Evolutionary conservation across 148 eudicot genomes (phyloP), one percentile per base, ranked within the genome.

Genomic region (Arbutus unedo): DNA sequence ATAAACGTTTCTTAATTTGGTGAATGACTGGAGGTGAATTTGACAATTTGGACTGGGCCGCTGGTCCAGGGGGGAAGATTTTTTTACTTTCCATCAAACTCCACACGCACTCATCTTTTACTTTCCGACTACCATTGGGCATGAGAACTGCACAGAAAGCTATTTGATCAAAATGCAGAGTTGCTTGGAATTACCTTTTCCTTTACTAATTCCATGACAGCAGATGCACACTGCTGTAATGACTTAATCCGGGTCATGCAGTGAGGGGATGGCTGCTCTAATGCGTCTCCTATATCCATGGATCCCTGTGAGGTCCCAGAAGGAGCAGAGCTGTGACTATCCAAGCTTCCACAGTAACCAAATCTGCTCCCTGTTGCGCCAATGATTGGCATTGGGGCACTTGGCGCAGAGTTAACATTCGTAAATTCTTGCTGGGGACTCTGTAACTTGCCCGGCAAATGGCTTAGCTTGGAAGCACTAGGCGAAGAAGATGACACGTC

Each of bases 141-240:
- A 41, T 23, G n/a, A 15, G 19, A 79, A 67, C 59, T 66, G 47
- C 38, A 56, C 41, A 55, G 8, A 14, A 49, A 71, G 14, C 6
- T 50, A 53, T 44, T 15, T 18, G 44, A 23, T 70, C 47, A 9
- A 38, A 53, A 66, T 59, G 70, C 48, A 45, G 8, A 70, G 44
- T 79, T 71, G 45, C 44, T 68, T 31, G 49, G 64, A 74, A 23
- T 81, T 88, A 96, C 98, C 96, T 92, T 96, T 59, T 90, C 91
- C 67, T 88, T 92, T 57, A 92, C 90, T 89, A 96, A 82, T 83
- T 96, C 98, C 73, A 86, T 91, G 83, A 96, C 92, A 79, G 89
- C 90, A 80, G 89, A 80, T 47, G 97, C 98, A 93, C 82, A 93
- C 78, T 71, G 86, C 90, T 85, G 88, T 88, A 96, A 86, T n/a